Base-by-base conservation (phyloP, 164 flowering plant species). In the Magnolia sinica region DNA sequence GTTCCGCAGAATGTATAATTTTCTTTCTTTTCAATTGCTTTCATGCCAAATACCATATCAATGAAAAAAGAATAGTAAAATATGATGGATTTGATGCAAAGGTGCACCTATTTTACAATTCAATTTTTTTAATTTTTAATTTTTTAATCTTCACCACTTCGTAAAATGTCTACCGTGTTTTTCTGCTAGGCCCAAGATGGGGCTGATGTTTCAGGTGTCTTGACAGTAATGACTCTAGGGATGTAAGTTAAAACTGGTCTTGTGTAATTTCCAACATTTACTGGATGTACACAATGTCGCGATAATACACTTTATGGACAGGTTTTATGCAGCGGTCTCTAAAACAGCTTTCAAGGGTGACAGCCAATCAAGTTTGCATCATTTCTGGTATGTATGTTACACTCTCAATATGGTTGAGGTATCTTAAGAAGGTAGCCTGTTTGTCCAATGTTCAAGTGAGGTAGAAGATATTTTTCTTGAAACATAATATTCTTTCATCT, bases 171-270 rank as follows among this genome's bases (percentile, higher is more conserved):
- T 73, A 55, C 20, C n/a, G 7, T 58, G 8, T 18, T 67, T 75
- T 29, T 82, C 71, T 87, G 68, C 64, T 82, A 95, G 98, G 97
- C 92, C 83, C 97, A 93, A 85, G 91, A 88, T 72, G 95, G 83
- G 23, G 89, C 87, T 72, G 96, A 87, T 76, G 87, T 90, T 69
- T 95, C 98, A 81, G 98, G 97, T 73, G 96, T 95, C 77, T 81
- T 95, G 87, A 80, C 98, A 27, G 98, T 95, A 78, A 95, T 95
- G 98, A 88, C 94, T 76, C 83, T 95, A 55, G 98, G 98, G 75
- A 92, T 95, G 98, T 95, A 88, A 87, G 98, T 87, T 71, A 8
- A 65, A 29, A 76, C 45, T 77, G 27, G 4, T 68, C 7, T 31
- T 31, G 55, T 3, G 27, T 59, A 4, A 10, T 70, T 64, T 77